These are phyloP conservation scores for Fonsecaea multimorphosa DNA, from an alignment of 2,329 filamentous ascomycete genomes.

Conservation along the genomic window DNA sequence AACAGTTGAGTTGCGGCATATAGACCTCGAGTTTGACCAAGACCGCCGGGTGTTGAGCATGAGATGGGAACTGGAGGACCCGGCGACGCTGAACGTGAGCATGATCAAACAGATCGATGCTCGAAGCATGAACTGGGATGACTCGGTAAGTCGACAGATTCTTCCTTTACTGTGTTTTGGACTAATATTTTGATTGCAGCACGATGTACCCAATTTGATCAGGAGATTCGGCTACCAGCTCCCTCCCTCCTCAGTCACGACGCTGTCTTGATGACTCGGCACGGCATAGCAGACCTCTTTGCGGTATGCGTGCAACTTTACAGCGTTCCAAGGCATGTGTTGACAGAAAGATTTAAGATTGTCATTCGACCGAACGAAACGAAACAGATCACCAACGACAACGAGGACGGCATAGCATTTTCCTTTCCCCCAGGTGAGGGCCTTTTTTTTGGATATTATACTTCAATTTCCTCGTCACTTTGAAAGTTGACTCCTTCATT, in stretches of 20 bases:
- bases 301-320: background rate
- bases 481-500: background rate
- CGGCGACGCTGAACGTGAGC: background rate
- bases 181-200: background rate
- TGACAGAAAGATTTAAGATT: background rate
- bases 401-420: background rate
- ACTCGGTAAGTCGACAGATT: background rate
- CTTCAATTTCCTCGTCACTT: background rate
- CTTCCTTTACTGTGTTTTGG: background rate
- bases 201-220: constrained; percentile 14
- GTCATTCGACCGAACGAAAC: background rate
- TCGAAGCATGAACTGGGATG: background rate
- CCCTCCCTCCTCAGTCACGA: background rate
- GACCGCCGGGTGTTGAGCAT: constrained; percentile 4
- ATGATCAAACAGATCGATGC: constrained; percentile 2
- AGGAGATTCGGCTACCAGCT: constrained; percentile 19
- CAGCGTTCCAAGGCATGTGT: background rate
- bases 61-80: constrained; percentile 22
- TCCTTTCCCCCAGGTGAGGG: too few species aligned
- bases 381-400: background rate
- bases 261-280: background rate
- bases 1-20: constrained; percentile 15
- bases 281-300: background rate
- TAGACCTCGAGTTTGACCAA: constrained; percentile 18
- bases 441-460: background rate